Percentiles rank a stretch among this genome's conserved stretches.
Evolutionary conservation across 2,329 filamentous ascomycete genomes (phyloP).

Genomic region (Pseudogymnoascus sp.): DNA sequence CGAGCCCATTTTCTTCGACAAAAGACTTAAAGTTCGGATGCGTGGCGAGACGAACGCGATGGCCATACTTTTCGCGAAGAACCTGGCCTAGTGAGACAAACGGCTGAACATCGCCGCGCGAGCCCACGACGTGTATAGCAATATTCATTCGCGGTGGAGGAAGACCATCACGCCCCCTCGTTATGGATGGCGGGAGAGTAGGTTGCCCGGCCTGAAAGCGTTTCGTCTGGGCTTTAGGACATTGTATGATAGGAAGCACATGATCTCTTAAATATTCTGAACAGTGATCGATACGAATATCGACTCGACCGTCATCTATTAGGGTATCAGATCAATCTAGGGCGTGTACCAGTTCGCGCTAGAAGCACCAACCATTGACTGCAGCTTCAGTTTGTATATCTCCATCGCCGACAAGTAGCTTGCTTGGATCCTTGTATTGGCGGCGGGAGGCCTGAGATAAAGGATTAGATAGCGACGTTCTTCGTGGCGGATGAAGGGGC

Average conservation of each 20-base stretch:
- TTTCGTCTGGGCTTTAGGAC: constrained; percentile 44
- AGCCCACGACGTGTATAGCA: constrained; percentile 59
- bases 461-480: too few species aligned
- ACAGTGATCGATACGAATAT: constrained; percentile 73
- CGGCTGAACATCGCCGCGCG: constrained; percentile 68
- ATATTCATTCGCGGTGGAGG: constrained; percentile 41
- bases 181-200: constrained; percentile 61
- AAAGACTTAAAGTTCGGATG: constrained; percentile 63
- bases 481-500: too few species aligned
- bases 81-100: constrained; percentile 65
- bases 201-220: constrained; percentile 57
- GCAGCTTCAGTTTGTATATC: background rate
- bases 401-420: too few species aligned
- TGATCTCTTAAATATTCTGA: constrained; percentile 59
- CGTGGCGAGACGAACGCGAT: constrained; percentile 68
- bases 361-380: background rate
- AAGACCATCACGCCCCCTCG: constrained; percentile 54
- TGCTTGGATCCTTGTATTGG: too few species aligned
- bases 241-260: constrained; percentile 57
- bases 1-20: constrained; percentile 62
- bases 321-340: constrained; percentile 1
- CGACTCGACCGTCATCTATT: constrained; percentile 66
- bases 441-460: too few species aligned
- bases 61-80: constrained; percentile 58
- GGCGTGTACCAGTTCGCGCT: background rate